Conservation (phyloP, 225 moss, liverwort and hornwort genomes). For the Anthoceros angustus region DNA sequence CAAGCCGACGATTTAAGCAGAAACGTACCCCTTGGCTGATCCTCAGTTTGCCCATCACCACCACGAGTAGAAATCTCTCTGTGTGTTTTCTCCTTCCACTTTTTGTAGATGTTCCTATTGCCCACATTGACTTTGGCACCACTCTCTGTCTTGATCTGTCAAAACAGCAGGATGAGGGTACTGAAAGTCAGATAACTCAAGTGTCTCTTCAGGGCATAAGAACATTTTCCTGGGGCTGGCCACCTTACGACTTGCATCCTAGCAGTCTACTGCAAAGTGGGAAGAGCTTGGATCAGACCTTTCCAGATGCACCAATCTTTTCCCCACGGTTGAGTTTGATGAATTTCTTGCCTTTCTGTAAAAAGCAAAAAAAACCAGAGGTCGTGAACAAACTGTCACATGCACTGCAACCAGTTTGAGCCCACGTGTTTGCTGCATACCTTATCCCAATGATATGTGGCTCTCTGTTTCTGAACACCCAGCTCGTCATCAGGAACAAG, state of each 20-base stretch:
- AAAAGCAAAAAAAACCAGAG: neutral
- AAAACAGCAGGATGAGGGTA: neutral
- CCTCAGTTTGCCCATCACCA: slow-evolving; percentile 18
- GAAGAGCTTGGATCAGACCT: slow-evolving; percentile 19
- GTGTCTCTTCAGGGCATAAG: neutral
- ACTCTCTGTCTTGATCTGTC: slow-evolving; percentile 79
- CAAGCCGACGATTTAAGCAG: neutral
- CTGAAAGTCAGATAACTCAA: neutral
- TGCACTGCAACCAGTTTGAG: neutral
- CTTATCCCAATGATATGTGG: slow-evolving; percentile 92
- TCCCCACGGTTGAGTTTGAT: slow-evolving; percentile 88
- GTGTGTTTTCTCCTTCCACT: slow-evolving; percentile 82
- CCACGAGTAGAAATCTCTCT: slow-evolving; percentile 54
- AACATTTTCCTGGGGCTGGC: neutral
- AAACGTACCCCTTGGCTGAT: neutral
- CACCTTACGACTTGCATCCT: too few species aligned
- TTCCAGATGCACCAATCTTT: slow-evolving; percentile 59
- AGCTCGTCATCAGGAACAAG: slow-evolving; percentile 91
- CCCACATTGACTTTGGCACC: slow-evolving; percentile 88
- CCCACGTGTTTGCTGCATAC: slow-evolving; percentile 3
- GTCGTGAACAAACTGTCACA: neutral
- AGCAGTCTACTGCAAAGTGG: neutral
- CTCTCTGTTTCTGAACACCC: slow-evolving; percentile 73
- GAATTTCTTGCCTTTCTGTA: slow-evolving; percentile 81
- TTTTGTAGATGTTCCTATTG: slow-evolving; percentile 80